Evolutionary conservation across 192 early-diverging fungal species (phyloP).

Genomic region (Nowakowskiella sp.): DNA sequence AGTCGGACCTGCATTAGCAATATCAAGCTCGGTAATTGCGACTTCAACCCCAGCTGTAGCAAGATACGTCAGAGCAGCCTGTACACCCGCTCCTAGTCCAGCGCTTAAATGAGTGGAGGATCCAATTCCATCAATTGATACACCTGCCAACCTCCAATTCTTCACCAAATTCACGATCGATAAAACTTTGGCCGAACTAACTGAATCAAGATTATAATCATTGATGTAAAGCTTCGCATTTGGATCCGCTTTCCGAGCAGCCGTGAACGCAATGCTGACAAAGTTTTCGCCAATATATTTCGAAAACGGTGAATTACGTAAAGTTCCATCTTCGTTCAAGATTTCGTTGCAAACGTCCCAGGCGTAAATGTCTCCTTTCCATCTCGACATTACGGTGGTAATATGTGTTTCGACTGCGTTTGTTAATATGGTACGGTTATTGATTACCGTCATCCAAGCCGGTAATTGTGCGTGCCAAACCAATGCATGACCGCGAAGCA

Average conservation of each 20-base stretch:
- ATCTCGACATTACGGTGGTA: not conserved
- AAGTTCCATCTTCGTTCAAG: slow-evolving; percentile 20
- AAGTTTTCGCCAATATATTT: slow-evolving; percentile 11
- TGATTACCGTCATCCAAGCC: slow-evolving; percentile 6
- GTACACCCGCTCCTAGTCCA: no score
- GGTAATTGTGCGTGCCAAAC: slow-evolving; percentile 7
- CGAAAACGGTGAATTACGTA: slow-evolving; percentile 21
- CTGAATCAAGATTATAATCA: slow-evolving; percentile 20
- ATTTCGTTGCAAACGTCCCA: slow-evolving; percentile 4
- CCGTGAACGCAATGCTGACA: slow-evolving; percentile 18
- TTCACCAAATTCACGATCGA: slow-evolving; percentile 17
- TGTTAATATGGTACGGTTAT: slow-evolving; percentile 5
- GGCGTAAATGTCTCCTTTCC: slow-evolving; percentile 3
- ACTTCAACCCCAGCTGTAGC: slow-evolving; percentile 7
- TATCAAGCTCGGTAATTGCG: slow-evolving; percentile 15
- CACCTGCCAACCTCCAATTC: slow-evolving; percentile 5
- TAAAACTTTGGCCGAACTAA: slow-evolving; percentile 11
- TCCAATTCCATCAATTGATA: slow-evolving; percentile 29
- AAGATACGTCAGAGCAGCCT: no score
- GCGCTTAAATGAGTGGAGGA: slow-evolving; percentile 18
- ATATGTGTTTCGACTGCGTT: slow-evolving; percentile 9
- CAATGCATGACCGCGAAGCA: slow-evolving; percentile 10
- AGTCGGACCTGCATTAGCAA: slow-evolving; percentile 4
- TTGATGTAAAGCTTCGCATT: slow-evolving; percentile 29
- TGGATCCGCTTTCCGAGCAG: slow-evolving; percentile 18